Conservation (phyloP, 768 basidiomycete species). For the Sarcodon sp. region DNA sequence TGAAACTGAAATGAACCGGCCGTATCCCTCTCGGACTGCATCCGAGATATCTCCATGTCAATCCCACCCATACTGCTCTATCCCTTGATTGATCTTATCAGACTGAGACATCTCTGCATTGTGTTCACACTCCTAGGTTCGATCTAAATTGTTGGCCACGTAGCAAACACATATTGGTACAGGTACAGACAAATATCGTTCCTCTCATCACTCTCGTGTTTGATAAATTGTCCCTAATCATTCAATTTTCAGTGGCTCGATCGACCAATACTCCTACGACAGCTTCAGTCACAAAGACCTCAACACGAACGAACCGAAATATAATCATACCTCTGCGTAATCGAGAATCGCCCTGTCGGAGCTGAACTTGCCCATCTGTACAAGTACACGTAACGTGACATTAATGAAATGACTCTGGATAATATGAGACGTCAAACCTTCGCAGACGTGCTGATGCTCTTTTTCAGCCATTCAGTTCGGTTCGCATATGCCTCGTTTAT, state of each 20-base stretch:
- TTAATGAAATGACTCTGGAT: neutral
- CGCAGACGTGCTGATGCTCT: slow-evolving; percentile 73
- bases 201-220: too few species aligned
- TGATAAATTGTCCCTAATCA: neutral
- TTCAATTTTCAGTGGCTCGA: neutral
- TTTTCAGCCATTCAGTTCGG: slow-evolving; percentile 82
- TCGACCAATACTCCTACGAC: slow-evolving; percentile 12
- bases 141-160: too few species aligned
- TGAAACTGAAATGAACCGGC: too few species aligned
- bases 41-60: too few species aligned
- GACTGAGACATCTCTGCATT: too few species aligned
- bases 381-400: neutral
- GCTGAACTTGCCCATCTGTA: slow-evolving; percentile 92
- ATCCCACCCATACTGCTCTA: too few species aligned
- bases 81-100: too few species aligned
- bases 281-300: too few species aligned
- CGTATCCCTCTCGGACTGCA: too few species aligned
- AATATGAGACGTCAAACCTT: slow-evolving; percentile 28
- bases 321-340: slow-evolving; percentile 44
- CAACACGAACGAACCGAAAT: slow-evolving; percentile 10
- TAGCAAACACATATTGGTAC: too few species aligned
- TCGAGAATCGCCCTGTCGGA: slow-evolving; percentile 88
- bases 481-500: slow-evolving; percentile 86
- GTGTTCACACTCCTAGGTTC: too few species aligned
- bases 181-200: too few species aligned